A percentile compares a stretch with the other conserved stretches of the same genome.
phyloP scores from a whole-genome alignment of 2,329 filamentous ascomycete species.

The Nothomitra cinnamomea region DNA sequence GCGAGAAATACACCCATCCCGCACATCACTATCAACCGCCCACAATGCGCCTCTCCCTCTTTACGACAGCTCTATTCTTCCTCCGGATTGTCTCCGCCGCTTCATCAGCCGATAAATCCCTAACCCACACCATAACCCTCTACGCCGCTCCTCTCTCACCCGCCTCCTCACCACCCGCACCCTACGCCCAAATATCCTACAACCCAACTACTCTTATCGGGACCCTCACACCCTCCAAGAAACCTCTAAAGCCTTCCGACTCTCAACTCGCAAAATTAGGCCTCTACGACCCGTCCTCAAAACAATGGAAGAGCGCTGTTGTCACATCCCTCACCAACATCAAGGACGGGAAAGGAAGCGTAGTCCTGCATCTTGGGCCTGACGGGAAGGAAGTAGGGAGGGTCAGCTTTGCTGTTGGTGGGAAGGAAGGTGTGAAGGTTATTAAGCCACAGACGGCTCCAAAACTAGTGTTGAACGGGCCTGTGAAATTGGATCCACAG shows the following conservation, averaged over 20 bases:
- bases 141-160: slow-evolving; percentile 32
- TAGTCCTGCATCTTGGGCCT: background rate
- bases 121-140: slow-evolving; percentile 28
- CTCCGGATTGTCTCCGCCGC: slow-evolving; percentile 25
- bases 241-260: background rate
- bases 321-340: slow-evolving; percentile 20
- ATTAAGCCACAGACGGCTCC: slow-evolving; percentile 31
- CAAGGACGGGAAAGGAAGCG: background rate
- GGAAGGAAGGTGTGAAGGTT: slow-evolving; percentile 24
- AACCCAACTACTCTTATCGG: slow-evolving; percentile 34
- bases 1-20: too few species aligned
- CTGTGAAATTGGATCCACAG: slow-evolving; percentile 42
- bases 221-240: background rate
- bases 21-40: background rate
- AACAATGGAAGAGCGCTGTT: background rate
- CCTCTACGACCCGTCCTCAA: background rate
- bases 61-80: slow-evolving; percentile 24
- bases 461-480: slow-evolving; percentile 44
- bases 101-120: slow-evolving; percentile 34
- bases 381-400: background rate
- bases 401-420: background rate
- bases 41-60: background rate
- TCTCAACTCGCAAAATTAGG: background rate
- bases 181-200: slow-evolving; percentile 34
- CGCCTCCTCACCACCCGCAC: slow-evolving; percentile 33